A percentile compares a stretch with the other conserved stretches of the same genome.
Evolutionary conservation across 805 yeast genomes (phyloP).

Genomic region (Myxozyma mucilagina): DNA sequence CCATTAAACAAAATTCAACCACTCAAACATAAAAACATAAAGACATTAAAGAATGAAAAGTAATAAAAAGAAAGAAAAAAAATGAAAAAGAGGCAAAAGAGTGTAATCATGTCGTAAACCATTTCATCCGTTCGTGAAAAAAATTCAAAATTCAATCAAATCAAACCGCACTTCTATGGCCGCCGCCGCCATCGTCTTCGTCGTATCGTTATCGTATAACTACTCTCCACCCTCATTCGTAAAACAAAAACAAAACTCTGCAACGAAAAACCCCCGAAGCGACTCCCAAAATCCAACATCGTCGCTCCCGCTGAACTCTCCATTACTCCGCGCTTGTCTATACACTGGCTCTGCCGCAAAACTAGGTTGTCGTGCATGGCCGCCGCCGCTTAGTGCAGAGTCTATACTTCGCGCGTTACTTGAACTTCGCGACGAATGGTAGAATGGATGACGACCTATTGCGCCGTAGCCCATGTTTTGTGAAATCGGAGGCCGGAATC

Average conservation of each 20-base stretch:
- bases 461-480: constrained; percentile 34
- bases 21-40: no score
- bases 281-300: constrained; percentile 27
- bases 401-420: constrained; percentile 13
- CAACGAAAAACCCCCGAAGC: constrained; percentile 16
- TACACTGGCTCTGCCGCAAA: constrained; percentile 11
- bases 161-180: no score
- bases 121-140: no score
- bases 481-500: constrained; percentile 31
- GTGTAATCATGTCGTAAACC: no score
- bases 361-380: constrained; percentile 7
- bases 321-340: constrained; percentile 2
- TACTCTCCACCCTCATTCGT: constrained; percentile 1
- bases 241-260: constrained; percentile 28
- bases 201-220: neutral
- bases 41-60: no score
- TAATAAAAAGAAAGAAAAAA: no score
- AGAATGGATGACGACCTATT: constrained; percentile 30
- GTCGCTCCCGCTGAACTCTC: constrained; percentile 16
- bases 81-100: no score
- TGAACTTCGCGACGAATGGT: constrained; percentile 14
- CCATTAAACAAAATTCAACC: no score
- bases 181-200: no score
- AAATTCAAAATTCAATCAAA: neutral
- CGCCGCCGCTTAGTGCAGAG: neutral